phyloP scores from a whole-genome alignment of 352 stramenopile genomes.

The Poterioochromonas sp. region DNA sequence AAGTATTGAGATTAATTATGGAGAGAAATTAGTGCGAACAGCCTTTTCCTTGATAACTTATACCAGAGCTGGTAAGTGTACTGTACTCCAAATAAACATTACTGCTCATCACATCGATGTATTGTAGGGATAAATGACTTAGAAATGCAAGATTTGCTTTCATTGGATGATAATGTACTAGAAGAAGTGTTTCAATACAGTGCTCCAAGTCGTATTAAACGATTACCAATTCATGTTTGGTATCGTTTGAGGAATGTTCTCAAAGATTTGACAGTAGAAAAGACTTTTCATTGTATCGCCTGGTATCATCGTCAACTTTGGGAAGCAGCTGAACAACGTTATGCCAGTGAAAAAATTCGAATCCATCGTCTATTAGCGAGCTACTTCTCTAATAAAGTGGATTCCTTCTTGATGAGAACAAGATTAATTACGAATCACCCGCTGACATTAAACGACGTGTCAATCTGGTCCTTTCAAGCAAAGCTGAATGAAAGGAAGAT shows the following conservation, averaged over 20 bases:
- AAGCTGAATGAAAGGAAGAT: background rate
- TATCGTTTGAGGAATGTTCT: background rate
- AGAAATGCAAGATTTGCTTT: conserved; percentile 15
- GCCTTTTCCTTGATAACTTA: background rate
- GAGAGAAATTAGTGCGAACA: background rate
- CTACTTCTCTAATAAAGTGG: background rate
- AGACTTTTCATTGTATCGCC: background rate
- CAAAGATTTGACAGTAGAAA: background rate
- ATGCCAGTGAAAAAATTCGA: background rate
- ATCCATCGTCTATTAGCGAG: background rate
- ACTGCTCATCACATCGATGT: too few species aligned
- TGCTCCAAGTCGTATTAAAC: background rate
- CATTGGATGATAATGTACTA: conserved; percentile 14
- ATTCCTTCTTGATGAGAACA: too few species aligned
- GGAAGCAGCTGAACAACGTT: background rate
- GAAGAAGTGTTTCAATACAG: background rate
- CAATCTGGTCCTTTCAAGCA: background rate
- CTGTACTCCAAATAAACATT: too few species aligned
- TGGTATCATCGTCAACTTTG: conserved; percentile 12
- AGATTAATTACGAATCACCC: background rate
- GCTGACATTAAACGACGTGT: background rate
- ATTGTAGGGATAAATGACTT: background rate
- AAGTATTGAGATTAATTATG: background rate
- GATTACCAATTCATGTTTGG: conserved; percentile 12
- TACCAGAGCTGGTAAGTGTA: too few species aligned